Percentiles rank a stretch among this genome's conserved stretches.
Conservation (phyloP, 192 early-diverging fungal genomes). For the Linnemannia exigua region DNA sequence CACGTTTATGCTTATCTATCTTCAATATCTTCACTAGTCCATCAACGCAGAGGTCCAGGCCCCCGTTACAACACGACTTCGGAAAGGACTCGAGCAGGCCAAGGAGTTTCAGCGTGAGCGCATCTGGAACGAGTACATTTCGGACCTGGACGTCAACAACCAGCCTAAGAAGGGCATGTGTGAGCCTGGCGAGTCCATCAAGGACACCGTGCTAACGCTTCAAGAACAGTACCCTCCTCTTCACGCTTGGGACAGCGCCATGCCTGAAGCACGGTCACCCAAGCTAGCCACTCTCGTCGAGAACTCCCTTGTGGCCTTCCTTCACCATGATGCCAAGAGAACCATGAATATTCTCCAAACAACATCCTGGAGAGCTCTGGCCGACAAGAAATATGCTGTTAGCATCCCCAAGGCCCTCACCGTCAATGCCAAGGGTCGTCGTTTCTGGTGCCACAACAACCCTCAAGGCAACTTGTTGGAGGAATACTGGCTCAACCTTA, state of each 20-base stretch:
- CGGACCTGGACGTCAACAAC: slow-evolving; percentile 34
- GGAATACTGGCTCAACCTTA: slow-evolving; percentile 24
- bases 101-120: slow-evolving; percentile 35
- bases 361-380: slow-evolving; percentile 10
- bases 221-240: slow-evolving; percentile 44
- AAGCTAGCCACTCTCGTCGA: slow-evolving; percentile 30
- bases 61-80: slow-evolving; percentile 26
- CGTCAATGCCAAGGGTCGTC: not conserved
- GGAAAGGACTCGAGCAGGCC: slow-evolving; percentile 18
- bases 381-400: not conserved
- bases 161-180: slow-evolving; percentile 12
- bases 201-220: slow-evolving; percentile 29
- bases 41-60: not conserved
- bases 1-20: not conserved
- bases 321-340: slow-evolving; percentile 25
- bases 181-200: slow-evolving; percentile 34
- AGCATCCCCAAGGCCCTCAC: slow-evolving; percentile 15
- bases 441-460: slow-evolving; percentile 20
- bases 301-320: slow-evolving; percentile 16
- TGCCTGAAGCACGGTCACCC: slow-evolving; percentile 14
- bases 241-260: slow-evolving; percentile 10
- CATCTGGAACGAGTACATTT: slow-evolving; percentile 26
- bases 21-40: not conserved
- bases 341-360: slow-evolving; percentile 32
- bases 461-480: slow-evolving; percentile 2